Percentiles rank a stretch among this genome's conserved stretches.
phyloP scores from a whole-genome alignment of 2,329 filamentous ascomycete genomes.

The Aspergillus sp. region DNA sequence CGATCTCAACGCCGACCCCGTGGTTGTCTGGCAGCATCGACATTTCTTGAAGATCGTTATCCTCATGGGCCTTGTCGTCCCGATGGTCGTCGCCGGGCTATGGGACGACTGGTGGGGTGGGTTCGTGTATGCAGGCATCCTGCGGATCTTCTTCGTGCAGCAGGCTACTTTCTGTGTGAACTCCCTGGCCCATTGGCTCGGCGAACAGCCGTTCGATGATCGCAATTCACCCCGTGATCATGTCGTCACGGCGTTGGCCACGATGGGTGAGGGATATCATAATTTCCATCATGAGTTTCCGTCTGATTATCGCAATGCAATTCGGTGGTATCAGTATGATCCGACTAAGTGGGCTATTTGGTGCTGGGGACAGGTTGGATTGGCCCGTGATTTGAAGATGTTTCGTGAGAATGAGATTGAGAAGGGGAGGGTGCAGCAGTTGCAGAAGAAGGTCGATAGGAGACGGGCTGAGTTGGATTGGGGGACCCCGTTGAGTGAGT shows the following conservation, averaged over 20 bases:
- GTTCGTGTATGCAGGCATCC: constrained; percentile 61
- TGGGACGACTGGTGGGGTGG: constrained; percentile 20
- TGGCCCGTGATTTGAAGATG: constrained; percentile 16
- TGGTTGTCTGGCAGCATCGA: constrained; percentile 20
- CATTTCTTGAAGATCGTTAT: constrained; percentile 15
- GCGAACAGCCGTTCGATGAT: constrained; percentile 20
- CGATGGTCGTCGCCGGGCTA: constrained; percentile 12
- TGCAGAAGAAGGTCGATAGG: constrained; percentile 14
- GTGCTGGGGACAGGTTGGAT: constrained; percentile 15
- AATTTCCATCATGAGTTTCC: constrained; percentile 25
- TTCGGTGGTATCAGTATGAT: constrained; percentile 22
- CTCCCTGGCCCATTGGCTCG: constrained; percentile 64
- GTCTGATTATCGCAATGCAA: constrained; percentile 19
- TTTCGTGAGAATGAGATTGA: constrained; percentile 19
- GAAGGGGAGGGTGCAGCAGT: constrained; percentile 19
- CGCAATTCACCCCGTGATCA: constrained; percentile 19
- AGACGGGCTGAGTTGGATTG: constrained; percentile 10
- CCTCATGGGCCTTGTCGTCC: constrained; percentile 13
- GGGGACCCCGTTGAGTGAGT: constrained; percentile 8
- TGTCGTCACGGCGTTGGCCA: constrained; percentile 14
- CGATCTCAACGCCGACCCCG: constrained; percentile 17
- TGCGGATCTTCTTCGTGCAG: constrained; percentile 75
- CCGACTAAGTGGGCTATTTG: constrained; percentile 21
- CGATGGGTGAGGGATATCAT: constrained; percentile 21
- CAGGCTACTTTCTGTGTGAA: constrained; percentile 83